Evolutionary conservation across 2,329 filamentous ascomycete genomes (phyloP).

Genomic region (Pezicula radicicola): DNA sequence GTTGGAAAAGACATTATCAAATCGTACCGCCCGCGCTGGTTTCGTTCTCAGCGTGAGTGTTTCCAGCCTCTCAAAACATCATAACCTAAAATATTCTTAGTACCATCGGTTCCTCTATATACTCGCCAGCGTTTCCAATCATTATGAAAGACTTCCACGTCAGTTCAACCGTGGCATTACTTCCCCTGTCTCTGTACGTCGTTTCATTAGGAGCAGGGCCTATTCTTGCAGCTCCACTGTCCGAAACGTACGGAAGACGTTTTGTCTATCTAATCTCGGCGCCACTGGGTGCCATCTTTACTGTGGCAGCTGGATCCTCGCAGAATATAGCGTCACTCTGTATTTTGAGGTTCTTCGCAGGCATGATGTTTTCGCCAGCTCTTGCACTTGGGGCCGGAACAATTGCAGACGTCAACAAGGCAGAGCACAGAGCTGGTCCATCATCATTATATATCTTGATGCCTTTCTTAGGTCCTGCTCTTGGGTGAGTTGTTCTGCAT

Average conservation of each 20-base stretch:
- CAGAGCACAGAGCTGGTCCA: conserved; percentile 38
- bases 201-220: conserved; percentile 58
- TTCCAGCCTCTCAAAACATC: background rate
- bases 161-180: conserved; percentile 50
- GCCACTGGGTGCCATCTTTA: conserved; percentile 51
- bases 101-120: conserved; percentile 51
- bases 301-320: conserved; percentile 56
- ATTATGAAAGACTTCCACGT: conserved; percentile 51
- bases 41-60: conserved; percentile 22
- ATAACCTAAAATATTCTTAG: conserved; percentile 27
- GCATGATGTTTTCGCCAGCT: conserved; percentile 41
- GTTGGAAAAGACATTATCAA: conserved; percentile 15
- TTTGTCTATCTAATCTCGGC: conserved; percentile 46
- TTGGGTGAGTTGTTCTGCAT: conserved; percentile 37
- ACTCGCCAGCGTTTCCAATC: conserved; percentile 43
- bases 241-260: conserved; percentile 54
- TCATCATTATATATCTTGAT: conserved; percentile 45
- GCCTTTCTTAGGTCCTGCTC: conserved; percentile 49
- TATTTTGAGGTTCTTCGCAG: conserved; percentile 45
- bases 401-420: conserved; percentile 45
- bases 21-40: conserved; percentile 18
- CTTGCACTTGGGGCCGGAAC: conserved; percentile 48
- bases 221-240: conserved; percentile 54
- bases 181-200: conserved; percentile 57
- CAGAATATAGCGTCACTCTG: conserved; percentile 43